Evolutionary conservation across 495 filamentous ascomycete genomes (phyloP), one percentile per base, ranked within the genome.

Genomic region (Immersiella caudata): DNA sequence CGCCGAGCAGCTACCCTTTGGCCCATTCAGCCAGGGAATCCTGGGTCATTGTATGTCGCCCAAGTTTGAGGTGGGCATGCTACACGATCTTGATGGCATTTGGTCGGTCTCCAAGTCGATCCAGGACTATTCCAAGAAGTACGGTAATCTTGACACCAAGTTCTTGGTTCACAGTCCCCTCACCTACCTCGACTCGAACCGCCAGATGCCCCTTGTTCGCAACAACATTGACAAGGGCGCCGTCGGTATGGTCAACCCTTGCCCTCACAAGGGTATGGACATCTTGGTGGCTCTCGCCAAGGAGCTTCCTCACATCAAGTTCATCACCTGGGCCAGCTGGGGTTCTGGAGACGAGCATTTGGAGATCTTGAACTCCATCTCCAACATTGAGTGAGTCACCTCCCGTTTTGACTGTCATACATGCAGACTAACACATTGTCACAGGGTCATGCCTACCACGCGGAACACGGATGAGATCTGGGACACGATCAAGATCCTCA

Each of bases 201-300:
- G 67, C 0, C 57, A 26, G 11, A 68, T 75, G 60, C 75, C 75
- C 0, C 26, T 59, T 0, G 51, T 68, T 12, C 75, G 75, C 33
- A 24, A 70, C 68, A 77, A 77, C 49, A 56, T 73, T 7, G 67
- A 75, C 68, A 74, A 73, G 51, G 51, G 63, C 6, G 75, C 74
- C 27, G 68, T 77, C 14, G 75, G 75, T 63, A 74, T 77, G 73
- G 64, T 77, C 59, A 77, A 77, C 52, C 75, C 75, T 1, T 75
- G 73, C 58, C 75, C 75, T 8, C 68, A 70, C 67, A 77, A 77
- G 52, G 75, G 75, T 0, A 65, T 74, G 5, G 12, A 54, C 5
- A 77, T 77, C 25, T 46, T 77, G 8, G 24, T 77, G 24, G 73
- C 26, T 1, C 67, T 77, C 6, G 75, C 75, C 57, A 56, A 65